Conservation (phyloP, 345 rosid genomes). For the Brassica cretica region DNA sequence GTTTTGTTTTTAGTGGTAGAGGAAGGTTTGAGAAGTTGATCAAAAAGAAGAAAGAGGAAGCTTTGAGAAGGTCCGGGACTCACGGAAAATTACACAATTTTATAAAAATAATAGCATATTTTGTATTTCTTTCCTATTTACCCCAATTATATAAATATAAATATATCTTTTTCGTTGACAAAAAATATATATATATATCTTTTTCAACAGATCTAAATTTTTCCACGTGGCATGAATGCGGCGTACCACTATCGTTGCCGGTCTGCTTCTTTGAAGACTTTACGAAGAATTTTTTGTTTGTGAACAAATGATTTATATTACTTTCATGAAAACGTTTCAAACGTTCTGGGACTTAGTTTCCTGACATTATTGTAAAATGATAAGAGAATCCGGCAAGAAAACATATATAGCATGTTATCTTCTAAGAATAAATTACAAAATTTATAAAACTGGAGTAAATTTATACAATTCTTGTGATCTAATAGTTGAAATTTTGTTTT, state of each 20-base stretch:
- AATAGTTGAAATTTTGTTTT: too few relatives aligned
- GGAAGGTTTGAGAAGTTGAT: conserved; percentile 34
- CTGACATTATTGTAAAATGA: not conserved
- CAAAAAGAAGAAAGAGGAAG: conserved; percentile 10
- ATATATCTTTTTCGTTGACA: not conserved
- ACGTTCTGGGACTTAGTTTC: not conserved
- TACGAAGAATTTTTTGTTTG: not conserved
- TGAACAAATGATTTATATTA: too few relatives aligned
- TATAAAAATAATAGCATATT: not conserved
- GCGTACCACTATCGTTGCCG: not conserved
- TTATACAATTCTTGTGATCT: not conserved
- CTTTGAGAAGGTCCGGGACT: conserved; percentile 36
- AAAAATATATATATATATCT: not conserved
- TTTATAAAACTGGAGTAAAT: not conserved
- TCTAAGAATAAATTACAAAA: not conserved
- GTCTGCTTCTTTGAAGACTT: not conserved
- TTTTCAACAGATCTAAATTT: not conserved
- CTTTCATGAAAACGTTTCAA: not conserved
- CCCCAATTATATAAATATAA: not conserved
- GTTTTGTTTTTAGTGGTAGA: not conserved
- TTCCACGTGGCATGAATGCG: not conserved
- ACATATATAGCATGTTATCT: not conserved
- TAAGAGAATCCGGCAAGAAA: not conserved
- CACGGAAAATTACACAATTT: not conserved
- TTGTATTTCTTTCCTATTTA: not conserved